phyloP scores from a whole-genome alignment of 192 early-diverging fungal species.

The Anaeromyces robustus region DNA sequence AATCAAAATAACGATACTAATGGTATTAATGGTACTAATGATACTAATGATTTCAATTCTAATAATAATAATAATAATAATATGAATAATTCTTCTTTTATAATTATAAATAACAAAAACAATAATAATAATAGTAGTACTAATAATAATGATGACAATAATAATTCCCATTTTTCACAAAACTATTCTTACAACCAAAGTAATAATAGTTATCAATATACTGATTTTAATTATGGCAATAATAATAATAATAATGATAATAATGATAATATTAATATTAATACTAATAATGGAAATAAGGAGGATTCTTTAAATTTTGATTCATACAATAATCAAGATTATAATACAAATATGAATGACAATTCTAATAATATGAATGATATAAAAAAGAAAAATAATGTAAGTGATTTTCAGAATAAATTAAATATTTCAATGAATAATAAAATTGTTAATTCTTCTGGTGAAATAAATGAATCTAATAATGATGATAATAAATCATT shows the following conservation, averaged over 20 bases:
- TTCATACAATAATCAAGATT: neutral
- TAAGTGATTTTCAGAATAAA: neutral
- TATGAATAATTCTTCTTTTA: neutral
- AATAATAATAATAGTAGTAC: neutral
- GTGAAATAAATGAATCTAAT: neutral
- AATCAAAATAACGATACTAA: neutral
- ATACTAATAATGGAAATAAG: neutral
- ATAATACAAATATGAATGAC: neutral
- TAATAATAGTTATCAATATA: neutral
- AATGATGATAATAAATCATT: neutral
- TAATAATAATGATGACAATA: neutral
- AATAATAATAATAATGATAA: neutral
- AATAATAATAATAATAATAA: neutral
- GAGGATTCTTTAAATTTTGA: neutral
- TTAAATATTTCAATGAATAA: neutral
- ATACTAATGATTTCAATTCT: neutral
- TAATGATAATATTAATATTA: neutral
- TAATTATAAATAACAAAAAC: neutral
- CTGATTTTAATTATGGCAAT: neutral
- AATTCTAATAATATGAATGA: neutral
- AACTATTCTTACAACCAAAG: neutral
- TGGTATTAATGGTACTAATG: neutral
- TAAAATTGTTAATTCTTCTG: neutral
- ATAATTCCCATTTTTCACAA: neutral
- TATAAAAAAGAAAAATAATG: neutral